Evolutionary conservation across 148 eudicot genomes (phyloP).

Genomic region (Selenicereus undatus): DNA sequence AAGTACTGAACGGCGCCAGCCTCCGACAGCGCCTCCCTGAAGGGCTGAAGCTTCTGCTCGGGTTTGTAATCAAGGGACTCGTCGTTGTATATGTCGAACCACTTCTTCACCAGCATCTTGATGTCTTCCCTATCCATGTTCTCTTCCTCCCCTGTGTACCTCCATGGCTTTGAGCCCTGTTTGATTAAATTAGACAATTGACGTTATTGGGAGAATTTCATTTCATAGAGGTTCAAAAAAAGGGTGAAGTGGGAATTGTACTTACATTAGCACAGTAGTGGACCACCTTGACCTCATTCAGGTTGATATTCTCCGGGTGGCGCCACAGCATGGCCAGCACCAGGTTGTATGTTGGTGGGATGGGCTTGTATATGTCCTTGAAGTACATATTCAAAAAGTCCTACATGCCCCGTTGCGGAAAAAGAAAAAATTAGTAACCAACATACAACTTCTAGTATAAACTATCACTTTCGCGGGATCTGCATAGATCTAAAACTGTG

Average conservation of each 20-base stretch:
- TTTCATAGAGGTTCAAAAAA: no score
- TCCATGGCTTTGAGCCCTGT: constrained; percentile 51
- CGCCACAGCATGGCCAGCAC: constrained; percentile 54
- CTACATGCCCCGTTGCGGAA: constrained; percentile 9
- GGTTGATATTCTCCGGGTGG: constrained; percentile 37
- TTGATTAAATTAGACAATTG: not conserved
- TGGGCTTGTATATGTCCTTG: constrained; percentile 36
- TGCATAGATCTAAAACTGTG: no score
- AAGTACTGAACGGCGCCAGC: constrained; percentile 24
- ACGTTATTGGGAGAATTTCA: not conserved
- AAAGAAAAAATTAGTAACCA: not conserved
- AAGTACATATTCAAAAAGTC: constrained; percentile 51
- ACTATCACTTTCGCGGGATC: no score
- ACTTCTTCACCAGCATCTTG: constrained; percentile 38
- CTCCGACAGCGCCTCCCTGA: constrained; percentile 30
- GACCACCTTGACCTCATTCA: constrained; percentile 40
- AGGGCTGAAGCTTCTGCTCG: constrained; percentile 9
- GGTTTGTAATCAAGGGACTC: constrained; percentile 32
- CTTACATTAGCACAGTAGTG: constrained; percentile 47
- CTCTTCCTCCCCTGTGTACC: constrained; percentile 38
- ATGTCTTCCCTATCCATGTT: constrained; percentile 49
- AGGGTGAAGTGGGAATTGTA: not conserved
- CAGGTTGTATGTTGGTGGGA: constrained; percentile 39
- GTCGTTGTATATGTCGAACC: constrained; percentile 44
- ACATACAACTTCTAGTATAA: not conserved